Conservation (phyloP, 1,284 basidiomycete species). For the Tilletia indica region DNA sequence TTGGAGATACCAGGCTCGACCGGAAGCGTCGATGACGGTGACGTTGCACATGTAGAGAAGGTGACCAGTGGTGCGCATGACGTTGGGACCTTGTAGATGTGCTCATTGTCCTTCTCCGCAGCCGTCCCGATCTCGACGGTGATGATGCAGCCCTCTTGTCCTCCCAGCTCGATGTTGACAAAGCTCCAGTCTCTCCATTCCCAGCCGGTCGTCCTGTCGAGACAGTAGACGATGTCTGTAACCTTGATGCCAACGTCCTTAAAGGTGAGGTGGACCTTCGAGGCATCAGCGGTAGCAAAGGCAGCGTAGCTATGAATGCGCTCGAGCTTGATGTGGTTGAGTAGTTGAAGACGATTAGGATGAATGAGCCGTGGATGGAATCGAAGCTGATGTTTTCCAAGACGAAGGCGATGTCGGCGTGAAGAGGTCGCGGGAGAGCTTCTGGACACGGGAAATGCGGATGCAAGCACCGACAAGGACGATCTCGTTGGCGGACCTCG, state of each 20-base stretch:
- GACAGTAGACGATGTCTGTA: constrained; percentile 59
- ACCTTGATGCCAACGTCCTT: constrained; percentile 59
- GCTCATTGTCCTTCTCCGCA: constrained; percentile 58
- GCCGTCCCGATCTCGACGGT: constrained; percentile 60
- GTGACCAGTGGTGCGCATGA: no score
- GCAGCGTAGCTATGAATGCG: constrained; percentile 59
- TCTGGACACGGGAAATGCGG: no score
- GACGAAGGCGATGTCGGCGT: constrained; percentile 58
- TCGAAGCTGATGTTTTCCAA: constrained; percentile 57
- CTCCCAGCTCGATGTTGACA: constrained; percentile 59
- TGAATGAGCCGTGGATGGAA: constrained; percentile 58
- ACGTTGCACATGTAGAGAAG: no score
- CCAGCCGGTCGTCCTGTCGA: constrained; percentile 56
- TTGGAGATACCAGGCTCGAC: no score
- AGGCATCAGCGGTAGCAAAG: constrained; percentile 58
- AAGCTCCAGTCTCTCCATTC: constrained; percentile 59
- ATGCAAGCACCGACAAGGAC: no score
- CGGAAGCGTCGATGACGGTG: no score
- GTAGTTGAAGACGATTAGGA: constrained; percentile 58
- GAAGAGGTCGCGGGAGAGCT: no score
- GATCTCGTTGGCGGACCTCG: no score
- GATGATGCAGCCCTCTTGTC: constrained; percentile 56
- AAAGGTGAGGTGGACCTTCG: constrained; percentile 57
- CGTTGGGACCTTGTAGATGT: constrained; percentile 60
- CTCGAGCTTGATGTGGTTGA: constrained; percentile 58